Percentiles rank a stretch among this genome's conserved stretches.
phyloP scores from a whole-genome alignment of 75 land plant genomes.

The Gnetum montanum region DNA sequence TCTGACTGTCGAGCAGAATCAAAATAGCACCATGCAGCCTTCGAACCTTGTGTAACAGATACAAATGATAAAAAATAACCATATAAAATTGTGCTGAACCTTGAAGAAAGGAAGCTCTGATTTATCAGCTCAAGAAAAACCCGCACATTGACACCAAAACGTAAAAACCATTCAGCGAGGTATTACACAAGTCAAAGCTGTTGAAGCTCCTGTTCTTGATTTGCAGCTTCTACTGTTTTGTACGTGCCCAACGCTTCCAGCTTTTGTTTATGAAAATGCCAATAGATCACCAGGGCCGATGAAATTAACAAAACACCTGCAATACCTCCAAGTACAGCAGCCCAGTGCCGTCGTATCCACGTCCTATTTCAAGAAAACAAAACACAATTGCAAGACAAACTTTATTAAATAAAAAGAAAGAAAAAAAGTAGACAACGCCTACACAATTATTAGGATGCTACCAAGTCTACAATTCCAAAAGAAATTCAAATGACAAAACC shows the following conservation, averaged over 20 bases:
- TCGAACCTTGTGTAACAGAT: too few relatives aligned
- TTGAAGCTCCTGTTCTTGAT: slow-evolving; percentile 6
- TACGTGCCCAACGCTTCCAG: slow-evolving; percentile 4
- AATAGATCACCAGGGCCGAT: background rate
- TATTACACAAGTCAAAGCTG: slow-evolving; percentile 7
- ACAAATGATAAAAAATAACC: too few relatives aligned
- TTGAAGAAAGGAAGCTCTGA: too few relatives aligned
- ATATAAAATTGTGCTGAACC: too few relatives aligned
- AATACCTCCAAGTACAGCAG: background rate
- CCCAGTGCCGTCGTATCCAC: slow-evolving; percentile 1
- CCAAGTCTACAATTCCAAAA: background rate
- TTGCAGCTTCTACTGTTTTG: slow-evolving; percentile 4
- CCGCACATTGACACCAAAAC: too few relatives aligned
- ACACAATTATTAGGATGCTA: background rate
- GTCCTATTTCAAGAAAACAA: background rate
- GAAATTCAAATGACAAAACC: background rate
- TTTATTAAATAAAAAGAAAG: background rate
- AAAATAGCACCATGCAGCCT: too few relatives aligned
- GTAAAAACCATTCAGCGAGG: too few relatives aligned
- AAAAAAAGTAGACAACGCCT: background rate
- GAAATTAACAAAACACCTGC: background rate
- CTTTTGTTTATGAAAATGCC: slow-evolving; percentile 6
- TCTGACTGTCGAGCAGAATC: too few relatives aligned
- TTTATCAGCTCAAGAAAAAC: too few relatives aligned
- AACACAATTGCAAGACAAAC: slow-evolving; percentile 1